These are phyloP conservation scores for Rubia balearica DNA, from an alignment of 305 asterid species.

Conservation along the genomic window DNA sequence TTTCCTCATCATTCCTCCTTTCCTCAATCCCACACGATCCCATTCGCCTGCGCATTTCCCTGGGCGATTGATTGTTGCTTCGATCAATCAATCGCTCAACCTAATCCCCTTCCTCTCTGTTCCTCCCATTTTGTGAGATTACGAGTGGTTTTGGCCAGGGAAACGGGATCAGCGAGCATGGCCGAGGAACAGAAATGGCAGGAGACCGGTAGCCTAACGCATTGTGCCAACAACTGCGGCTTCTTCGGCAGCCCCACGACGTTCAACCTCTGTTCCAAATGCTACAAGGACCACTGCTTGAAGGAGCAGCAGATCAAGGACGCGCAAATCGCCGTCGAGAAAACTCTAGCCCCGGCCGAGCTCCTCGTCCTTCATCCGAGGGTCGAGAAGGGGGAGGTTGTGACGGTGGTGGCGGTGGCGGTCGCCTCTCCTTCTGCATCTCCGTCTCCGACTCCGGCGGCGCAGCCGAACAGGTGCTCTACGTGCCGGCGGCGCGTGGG, in stretches of 20 bases:
- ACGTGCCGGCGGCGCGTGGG: slow-evolving; percentile 45
- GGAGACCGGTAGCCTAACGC: slow-evolving; percentile 33
- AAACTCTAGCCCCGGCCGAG: slow-evolving; percentile 17
- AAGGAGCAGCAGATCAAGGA: slow-evolving; percentile 27
- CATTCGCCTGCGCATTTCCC: slow-evolving; percentile 6
- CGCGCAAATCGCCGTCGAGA: slow-evolving; percentile 30
- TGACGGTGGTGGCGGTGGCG: slow-evolving; percentile 5
- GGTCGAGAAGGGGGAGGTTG: neutral
- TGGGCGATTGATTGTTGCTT: slow-evolving; percentile 26
- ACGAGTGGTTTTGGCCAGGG: neutral
- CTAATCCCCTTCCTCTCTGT: neutral
- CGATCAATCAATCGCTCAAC: slow-evolving; percentile 31
- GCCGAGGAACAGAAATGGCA: slow-evolving; percentile 53
- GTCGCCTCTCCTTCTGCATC: neutral
- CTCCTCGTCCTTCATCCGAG: slow-evolving; percentile 3
- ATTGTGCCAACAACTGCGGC: slow-evolving; percentile 50
- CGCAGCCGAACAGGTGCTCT: slow-evolving; percentile 31
- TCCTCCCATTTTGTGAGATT: neutral
- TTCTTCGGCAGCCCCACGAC: slow-evolving; percentile 45
- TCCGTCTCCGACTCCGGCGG: neutral
- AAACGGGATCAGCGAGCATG: slow-evolving; percentile 20
- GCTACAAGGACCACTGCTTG: slow-evolving; percentile 33
- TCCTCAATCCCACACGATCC: neutral
- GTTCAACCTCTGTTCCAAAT: slow-evolving; percentile 42
- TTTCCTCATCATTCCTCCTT: slow-evolving; percentile 3